A percentile compares a stretch with the other conserved stretches of the same genome.
Conservation (phyloP, 2,329 filamentous ascomycete genomes). For the Canariomyces notabilis region DNA sequence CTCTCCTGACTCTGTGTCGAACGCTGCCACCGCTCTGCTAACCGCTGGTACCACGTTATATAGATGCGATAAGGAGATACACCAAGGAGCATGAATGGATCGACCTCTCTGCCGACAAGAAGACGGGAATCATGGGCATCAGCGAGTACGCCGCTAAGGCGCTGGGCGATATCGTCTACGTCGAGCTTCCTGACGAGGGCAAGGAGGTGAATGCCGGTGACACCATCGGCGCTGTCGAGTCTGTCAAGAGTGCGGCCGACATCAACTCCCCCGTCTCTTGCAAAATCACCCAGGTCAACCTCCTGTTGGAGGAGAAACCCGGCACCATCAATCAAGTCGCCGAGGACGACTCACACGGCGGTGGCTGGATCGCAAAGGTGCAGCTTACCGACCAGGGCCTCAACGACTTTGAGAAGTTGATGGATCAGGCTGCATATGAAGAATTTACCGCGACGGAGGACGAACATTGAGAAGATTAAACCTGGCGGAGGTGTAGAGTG, state of each 20-base stretch:
- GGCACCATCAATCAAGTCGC: slow-evolving; percentile 83
- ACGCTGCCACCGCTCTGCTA: slow-evolving; percentile 7
- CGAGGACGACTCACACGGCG: slow-evolving; percentile 67
- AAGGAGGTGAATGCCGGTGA: slow-evolving; percentile 70
- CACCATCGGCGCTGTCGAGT: slow-evolving; percentile 90
- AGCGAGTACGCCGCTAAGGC: slow-evolving; percentile 86
- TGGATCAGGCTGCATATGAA: slow-evolving; percentile 75
- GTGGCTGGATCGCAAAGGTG: slow-evolving; percentile 92
- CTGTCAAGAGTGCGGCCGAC: slow-evolving; percentile 96
- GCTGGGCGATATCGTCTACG: slow-evolving; percentile 94
- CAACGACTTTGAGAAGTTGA: slow-evolving; percentile 67
- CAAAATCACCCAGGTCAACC: slow-evolving; percentile 70
- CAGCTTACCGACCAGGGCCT: slow-evolving; percentile 62
- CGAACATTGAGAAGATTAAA: slow-evolving; percentile 30
- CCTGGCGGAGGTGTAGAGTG: not conserved
- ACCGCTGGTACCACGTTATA: slow-evolving; percentile 9
- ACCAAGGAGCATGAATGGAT: slow-evolving; percentile 99
- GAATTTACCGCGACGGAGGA: slow-evolving; percentile 54
- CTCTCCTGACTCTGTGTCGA: slow-evolving; percentile 30
- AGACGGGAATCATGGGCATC: slow-evolving; percentile 77
- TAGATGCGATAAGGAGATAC: slow-evolving; percentile 72
- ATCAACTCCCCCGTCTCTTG: slow-evolving; percentile 86
- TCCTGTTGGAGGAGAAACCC: slow-evolving; percentile 74
- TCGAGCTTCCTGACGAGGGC: slow-evolving; percentile 77
- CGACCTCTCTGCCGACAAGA: slow-evolving; percentile 76